These are phyloP conservation scores for Thymus mandschuricus DNA, from an alignment of 257 asterid genomes.

Conservation along the genomic window DNA sequence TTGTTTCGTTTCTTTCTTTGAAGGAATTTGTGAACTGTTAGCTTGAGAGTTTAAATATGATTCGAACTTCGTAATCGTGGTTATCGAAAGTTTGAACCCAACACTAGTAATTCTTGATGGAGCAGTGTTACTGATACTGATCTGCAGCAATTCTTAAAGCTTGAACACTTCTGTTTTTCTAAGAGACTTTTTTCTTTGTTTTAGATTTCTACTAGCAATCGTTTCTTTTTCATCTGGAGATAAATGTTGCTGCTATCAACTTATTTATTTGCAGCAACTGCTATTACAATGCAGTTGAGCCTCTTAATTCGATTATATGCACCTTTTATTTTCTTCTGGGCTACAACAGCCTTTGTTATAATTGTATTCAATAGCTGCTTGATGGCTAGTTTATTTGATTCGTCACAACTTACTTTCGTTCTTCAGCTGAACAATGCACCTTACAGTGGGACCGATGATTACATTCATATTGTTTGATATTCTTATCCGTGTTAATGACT, in stretches of 20 bases:
- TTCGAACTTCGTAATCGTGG: background rate
- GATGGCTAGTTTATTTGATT: too few species aligned
- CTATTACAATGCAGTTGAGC: background rate
- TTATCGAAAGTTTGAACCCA: background rate
- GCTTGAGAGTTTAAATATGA: background rate
- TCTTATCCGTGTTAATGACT: background rate
- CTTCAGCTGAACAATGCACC: background rate
- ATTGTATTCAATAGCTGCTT: background rate
- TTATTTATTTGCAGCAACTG: too few species aligned
- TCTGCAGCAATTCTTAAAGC: background rate
- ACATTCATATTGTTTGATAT: background rate
- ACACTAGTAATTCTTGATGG: background rate
- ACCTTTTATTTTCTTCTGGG: background rate
- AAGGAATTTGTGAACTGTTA: background rate
- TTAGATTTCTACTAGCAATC: background rate
- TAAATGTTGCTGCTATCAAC: background rate
- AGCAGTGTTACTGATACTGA: constrained; percentile 1
- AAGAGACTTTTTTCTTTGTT: too few species aligned
- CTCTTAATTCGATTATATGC: background rate
- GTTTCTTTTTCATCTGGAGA: background rate
- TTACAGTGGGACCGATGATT: background rate
- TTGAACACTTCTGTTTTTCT: background rate
- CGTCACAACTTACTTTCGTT: background rate
- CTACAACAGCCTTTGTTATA: constrained; percentile 1
- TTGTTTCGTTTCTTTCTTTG: background rate